A percentile compares a stretch with the other conserved stretches of the same genome.
Conservation (phyloP, 1,284 basidiomycete species). For the Cutaneotrichosporon dermatis region DNA sequence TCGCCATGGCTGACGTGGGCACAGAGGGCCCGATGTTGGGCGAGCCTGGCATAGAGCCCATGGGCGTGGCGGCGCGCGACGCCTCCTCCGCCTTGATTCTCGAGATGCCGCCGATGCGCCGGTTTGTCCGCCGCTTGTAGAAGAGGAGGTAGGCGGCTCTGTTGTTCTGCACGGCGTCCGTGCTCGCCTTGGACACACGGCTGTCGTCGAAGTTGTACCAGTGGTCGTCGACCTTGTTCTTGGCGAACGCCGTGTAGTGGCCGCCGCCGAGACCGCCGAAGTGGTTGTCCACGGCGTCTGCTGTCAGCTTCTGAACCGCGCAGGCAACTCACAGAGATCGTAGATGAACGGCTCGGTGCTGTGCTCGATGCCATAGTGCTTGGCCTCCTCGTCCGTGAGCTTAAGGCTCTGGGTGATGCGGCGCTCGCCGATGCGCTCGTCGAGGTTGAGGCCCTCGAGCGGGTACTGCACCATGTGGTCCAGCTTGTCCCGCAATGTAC, state of each 20-base stretch:
- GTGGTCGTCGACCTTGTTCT: slow-evolving; percentile 72
- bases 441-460: slow-evolving; percentile 77
- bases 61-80: slow-evolving; percentile 15
- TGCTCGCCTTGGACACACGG: slow-evolving; percentile 62
- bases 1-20: slow-evolving; percentile 18
- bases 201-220: slow-evolving; percentile 99
- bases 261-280: slow-evolving; percentile 91
- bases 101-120: slow-evolving; percentile 69
- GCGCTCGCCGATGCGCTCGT: slow-evolving; percentile 71
- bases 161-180: slow-evolving; percentile 76
- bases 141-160: slow-evolving; percentile 91
- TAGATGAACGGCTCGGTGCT: slow-evolving; percentile 77
- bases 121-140: slow-evolving; percentile 76
- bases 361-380: slow-evolving; percentile 58
- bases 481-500: slow-evolving; percentile 74
- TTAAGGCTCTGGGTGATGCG: slow-evolving; percentile 61
- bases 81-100: slow-evolving; percentile 42
- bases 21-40: slow-evolving; percentile 11
- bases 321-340: slow-evolving; percentile 64
- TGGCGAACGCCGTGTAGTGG: slow-evolving; percentile 93
- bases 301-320: slow-evolving; percentile 5
- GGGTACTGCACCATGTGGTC: slow-evolving; percentile 87
- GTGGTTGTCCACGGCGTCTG: slow-evolving; percentile 81
- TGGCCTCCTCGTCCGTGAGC: slow-evolving; percentile 57
- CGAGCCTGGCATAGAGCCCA: slow-evolving; percentile 7